Evolutionary conservation across 148 eudicot genomes (phyloP).

Genomic region (Camellia granthamiana): DNA sequence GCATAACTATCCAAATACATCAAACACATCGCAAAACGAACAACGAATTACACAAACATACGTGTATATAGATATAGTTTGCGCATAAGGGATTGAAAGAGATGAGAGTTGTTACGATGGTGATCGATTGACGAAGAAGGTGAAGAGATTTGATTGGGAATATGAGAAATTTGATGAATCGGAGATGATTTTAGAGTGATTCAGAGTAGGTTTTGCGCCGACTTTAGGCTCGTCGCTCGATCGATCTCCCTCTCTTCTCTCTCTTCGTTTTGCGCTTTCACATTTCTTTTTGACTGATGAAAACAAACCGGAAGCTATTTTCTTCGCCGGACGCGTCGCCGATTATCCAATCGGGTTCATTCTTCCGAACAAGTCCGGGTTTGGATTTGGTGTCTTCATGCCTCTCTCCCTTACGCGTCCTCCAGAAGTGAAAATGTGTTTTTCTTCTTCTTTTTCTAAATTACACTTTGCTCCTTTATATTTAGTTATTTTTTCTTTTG

Average conservation of each 20-base stretch:
- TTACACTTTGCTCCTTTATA: too few species aligned
- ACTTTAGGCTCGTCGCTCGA: too few species aligned
- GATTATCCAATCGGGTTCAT: constrained; percentile 5
- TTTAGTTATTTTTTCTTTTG: too few species aligned
- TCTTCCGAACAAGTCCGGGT: constrained; percentile 10
- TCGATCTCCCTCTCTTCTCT: too few species aligned
- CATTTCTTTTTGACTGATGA: background rate
- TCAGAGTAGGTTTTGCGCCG: background rate
- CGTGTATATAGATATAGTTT: background rate
- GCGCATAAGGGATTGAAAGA: background rate
- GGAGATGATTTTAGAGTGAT: too few species aligned
- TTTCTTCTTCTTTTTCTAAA: too few species aligned
- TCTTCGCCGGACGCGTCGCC: background rate
- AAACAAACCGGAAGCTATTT: background rate
- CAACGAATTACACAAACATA: background rate
- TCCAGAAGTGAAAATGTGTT: too few species aligned
- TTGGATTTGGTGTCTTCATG: background rate
- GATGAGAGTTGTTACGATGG: background rate
- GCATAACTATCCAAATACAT: background rate
- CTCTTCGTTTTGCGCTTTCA: background rate
- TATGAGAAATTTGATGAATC: too few species aligned
- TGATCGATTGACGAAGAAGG: background rate
- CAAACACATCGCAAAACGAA: background rate
- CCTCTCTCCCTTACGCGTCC: too few species aligned
- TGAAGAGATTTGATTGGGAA: too few species aligned